These are phyloP conservation scores for Microbotryum scabiosae DNA, from an alignment of 1,284 basidiomycete species.

Conservation along the genomic window DNA sequence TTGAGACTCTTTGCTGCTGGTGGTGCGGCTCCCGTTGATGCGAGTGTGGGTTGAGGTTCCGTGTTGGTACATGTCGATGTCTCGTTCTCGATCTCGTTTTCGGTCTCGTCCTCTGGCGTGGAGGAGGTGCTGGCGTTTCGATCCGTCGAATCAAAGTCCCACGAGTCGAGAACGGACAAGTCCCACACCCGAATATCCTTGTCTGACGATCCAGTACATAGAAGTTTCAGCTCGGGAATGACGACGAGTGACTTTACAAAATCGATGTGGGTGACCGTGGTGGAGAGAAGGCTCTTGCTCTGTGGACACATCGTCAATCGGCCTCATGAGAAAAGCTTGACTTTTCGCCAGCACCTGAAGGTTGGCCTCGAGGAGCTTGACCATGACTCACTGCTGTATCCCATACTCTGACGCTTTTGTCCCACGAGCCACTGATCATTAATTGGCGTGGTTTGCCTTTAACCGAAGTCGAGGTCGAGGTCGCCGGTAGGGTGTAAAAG, in stretches of 20 bases:
- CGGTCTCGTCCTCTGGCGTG: background rate
- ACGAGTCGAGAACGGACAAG: slow-evolving; percentile 32
- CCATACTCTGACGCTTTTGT: slow-evolving; percentile 81
- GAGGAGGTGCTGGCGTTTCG: background rate
- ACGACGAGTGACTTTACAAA: slow-evolving; percentile 75
- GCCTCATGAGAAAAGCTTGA: background rate
- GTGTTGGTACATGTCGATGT: background rate
- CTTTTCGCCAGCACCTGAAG: background rate
- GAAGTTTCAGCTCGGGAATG: slow-evolving; percentile 54
- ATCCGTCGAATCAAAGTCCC: slow-evolving; percentile 38
- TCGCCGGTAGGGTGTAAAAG: slow-evolving; percentile 43
- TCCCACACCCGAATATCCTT: slow-evolving; percentile 83
- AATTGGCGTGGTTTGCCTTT: slow-evolving; percentile 36
- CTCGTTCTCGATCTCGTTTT: background rate
- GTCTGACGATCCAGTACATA: slow-evolving; percentile 85
- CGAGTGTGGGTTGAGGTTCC: background rate
- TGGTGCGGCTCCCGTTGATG: slow-evolving; percentile 28
- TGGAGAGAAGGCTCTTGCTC: slow-evolving; percentile 60
- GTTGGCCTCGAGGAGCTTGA: background rate
- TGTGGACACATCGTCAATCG: slow-evolving; percentile 36
- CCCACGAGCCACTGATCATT: slow-evolving; percentile 82
- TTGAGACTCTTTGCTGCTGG: slow-evolving; percentile 35
- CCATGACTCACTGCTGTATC: slow-evolving; percentile 53
- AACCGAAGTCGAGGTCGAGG: slow-evolving; percentile 37
- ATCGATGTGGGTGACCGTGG: slow-evolving; percentile 65